These are phyloP conservation scores for Vaccinium darrowii DNA, from an alignment of 148 eudicot species.

Conservation along the genomic window DNA sequence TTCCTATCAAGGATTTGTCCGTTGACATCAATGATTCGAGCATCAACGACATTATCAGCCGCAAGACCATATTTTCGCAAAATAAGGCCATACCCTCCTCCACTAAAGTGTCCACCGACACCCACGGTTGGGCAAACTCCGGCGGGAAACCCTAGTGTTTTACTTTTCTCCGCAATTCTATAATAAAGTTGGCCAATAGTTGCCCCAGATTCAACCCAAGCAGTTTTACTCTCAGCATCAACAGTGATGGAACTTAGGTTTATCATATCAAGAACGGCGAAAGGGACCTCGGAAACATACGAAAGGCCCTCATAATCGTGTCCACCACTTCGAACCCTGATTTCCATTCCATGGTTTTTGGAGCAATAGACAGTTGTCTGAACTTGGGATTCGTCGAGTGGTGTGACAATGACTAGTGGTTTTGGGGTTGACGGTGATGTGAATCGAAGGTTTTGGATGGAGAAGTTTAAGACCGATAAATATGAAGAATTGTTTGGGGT, in stretches of 20 bases:
- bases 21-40: slow-evolving; percentile 4
- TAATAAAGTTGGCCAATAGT: slow-evolving; percentile 5
- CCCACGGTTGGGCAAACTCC: slow-evolving; percentile 11
- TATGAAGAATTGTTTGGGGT: slow-evolving; percentile 12
- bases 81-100: slow-evolving; percentile 14
- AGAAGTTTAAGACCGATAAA: neutral
- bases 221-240: neutral
- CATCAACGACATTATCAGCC: slow-evolving; percentile 12
- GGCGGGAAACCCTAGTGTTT: neutral
- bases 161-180: slow-evolving; percentile 10
- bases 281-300: neutral
- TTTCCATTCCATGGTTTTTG: neutral
- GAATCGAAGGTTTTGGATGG: neutral
- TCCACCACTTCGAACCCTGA: slow-evolving; percentile 13
- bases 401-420: slow-evolving; percentile 12
- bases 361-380: neutral
- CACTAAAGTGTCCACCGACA: slow-evolving; percentile 19
- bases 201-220: slow-evolving; percentile 13
- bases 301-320: slow-evolving; percentile 22
- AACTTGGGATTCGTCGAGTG: neutral
- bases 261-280: neutral
- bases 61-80: slow-evolving; percentile 9
- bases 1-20: slow-evolving; percentile 5
- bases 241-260: neutral
- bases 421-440: neutral